phyloP scores from a whole-genome alignment of 176 grass and related monocot species.

The Saccharum officinarum region DNA sequence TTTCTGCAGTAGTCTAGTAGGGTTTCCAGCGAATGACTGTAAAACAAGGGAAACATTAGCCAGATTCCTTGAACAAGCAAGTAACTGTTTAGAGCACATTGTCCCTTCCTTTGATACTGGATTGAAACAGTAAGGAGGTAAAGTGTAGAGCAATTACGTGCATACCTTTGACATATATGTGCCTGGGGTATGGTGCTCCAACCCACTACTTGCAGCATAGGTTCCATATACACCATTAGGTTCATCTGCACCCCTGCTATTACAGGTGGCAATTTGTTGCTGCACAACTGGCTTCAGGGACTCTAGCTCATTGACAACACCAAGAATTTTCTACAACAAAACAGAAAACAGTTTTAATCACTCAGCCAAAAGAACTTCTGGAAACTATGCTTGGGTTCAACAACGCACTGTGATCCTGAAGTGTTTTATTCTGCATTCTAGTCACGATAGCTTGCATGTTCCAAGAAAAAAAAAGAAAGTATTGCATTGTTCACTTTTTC shows the following conservation, averaged over 20 bases:
- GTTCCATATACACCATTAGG: constrained; percentile 33
- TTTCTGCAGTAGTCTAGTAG: constrained; percentile 27
- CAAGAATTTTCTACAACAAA: constrained; percentile 75
- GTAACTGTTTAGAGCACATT: not conserved
- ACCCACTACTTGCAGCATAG: constrained; percentile 18
- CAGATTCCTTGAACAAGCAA: not conserved
- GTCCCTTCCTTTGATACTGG: not conserved
- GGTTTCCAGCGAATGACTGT: constrained; percentile 33
- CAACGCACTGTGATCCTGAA: not conserved
- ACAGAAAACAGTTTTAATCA: constrained; percentile 11
- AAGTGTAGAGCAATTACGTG: constrained; percentile 8
- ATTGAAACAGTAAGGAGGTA: constrained; percentile 5
- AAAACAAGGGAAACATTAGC: constrained; percentile 12
- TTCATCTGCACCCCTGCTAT: constrained; percentile 39
- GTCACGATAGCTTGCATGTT: not conserved
- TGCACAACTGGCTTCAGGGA: constrained; percentile 79
- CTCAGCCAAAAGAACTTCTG: not conserved
- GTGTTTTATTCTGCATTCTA: not conserved
- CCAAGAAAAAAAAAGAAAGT: not conserved
- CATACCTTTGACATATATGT: constrained; percentile 67
- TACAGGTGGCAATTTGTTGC: constrained; percentile 55
- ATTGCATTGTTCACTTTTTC: not conserved
- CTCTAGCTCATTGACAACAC: constrained; percentile 83
- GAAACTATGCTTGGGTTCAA: not conserved
- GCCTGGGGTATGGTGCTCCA: constrained; percentile 36